Base-by-base conservation (phyloP, 768 basidiomycete species). In the Tylopilus sp. region DNA sequence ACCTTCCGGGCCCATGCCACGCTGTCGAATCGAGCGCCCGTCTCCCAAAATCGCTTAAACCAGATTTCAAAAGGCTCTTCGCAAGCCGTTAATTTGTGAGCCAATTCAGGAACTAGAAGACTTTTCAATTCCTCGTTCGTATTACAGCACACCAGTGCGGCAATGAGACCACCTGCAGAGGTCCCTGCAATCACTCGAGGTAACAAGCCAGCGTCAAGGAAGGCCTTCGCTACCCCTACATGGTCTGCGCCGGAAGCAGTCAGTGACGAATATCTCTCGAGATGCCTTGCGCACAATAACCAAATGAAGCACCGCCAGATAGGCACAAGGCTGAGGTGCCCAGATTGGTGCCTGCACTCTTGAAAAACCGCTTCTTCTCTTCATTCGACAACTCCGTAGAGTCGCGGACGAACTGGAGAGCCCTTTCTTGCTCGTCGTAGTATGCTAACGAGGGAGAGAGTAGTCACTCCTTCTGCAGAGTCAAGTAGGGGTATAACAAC, bases 181-280 rank as follows among this genome's bases (percentile, higher is more conserved):
- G 96, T 98, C 13, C 96, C 96, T 11, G 95, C 90, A 53, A 98
- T 84, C 5, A 99, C 95, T 30, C 92, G 82, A 17, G 97, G 97
- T 14, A 98, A 74, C 5, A 97, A 74, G 17, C 83, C 80, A 11
- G 87, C 85, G 61, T 98, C 92, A 5, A 98, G 72, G 63, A 99
- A 89, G 1, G 95, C 97, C 63, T 89, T 90, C 43, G 95, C 84
- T 19, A 98, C 90, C 9, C 96, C 96, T 64, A 89, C 82, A 65
- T 93, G 91, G 67, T 93, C 87, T 92, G 62, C 4, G 47, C 54
- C 46, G 25, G 53, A 33, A 44, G 13, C 4, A 19, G 53, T 52
- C 16, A 52, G 22, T 26, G 46, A 43, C n/a, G 42, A 24, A 13
- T 6, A 30, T 37, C 19, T 16, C 53, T 43, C 21, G 7, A 22